Base-by-base conservation (phyloP, 139 green algal species). In the Coelastrella sp. region DNA sequence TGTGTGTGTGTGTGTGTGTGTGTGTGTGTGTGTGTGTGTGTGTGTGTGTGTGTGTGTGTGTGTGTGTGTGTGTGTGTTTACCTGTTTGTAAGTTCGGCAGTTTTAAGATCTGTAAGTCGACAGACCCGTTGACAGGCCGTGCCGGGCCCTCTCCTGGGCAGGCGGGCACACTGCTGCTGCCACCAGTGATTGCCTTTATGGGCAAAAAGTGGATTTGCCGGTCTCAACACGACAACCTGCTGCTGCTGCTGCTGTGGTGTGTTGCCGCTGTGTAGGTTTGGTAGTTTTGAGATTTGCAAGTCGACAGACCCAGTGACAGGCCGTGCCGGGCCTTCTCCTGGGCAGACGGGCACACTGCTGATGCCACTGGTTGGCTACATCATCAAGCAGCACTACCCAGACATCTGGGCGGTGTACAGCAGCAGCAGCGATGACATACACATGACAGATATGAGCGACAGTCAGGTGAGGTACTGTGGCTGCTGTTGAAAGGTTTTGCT, bases 231-330 rank as follows among this genome's bases (percentile, higher is more conserved):
- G 32, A 47, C 32, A 47, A 47, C 32, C 32, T 47, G 32, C 32
- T 47, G 32, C 88, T 14, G n/a, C n/a, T n/a, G 92, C 94, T 71
- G 60, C 71, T 11, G 71, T 88, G 58, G 68, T 96, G 86, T 96
- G 17, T 92, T 91, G 54, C 16, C 13, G 54, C 65, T 96, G 92
- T 47, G 93, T 32, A 91, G 95, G 20, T 96, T 96, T 88, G 95
- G 95, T 4, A 93, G 86, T 7, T 95, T 96, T 85, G 92, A 96
- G 91, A 91, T 97, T 8, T 96, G 91, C 92, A 93, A 93, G 58
- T 56, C 87, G 7, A 87, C 78, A 0, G 93, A 95, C 81, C 5
- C 64, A 3, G 16, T 78, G n/a, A 95, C 94, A 19, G 86, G 90
- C 11, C 92, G 94, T 5, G 60, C 86, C 3, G 94, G 94, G n/a